Evolutionary conservation across 177 flowering plant species (phyloP).

Genomic region (Vitis hybrid): DNA sequence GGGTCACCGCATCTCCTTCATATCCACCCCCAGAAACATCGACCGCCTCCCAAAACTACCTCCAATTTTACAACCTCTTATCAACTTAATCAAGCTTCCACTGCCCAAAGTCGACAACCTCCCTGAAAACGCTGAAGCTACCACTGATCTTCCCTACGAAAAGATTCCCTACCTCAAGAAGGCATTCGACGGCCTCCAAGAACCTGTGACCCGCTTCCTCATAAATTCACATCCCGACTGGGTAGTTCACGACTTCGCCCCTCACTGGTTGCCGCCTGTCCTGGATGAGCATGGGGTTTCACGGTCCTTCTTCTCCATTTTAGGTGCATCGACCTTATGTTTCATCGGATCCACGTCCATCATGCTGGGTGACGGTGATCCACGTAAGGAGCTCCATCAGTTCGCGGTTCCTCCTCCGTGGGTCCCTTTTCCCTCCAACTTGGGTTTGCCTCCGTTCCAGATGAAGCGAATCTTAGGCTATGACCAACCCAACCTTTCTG

Average conservation of each 20-base stretch:
- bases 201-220: neutral
- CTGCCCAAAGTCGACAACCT: slow-evolving; percentile 14
- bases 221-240: neutral
- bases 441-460: too few relatives aligned
- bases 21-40: too few relatives aligned
- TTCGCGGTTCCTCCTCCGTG: too few relatives aligned
- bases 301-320: neutral
- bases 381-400: too few relatives aligned
- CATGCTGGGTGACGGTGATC: too few relatives aligned
- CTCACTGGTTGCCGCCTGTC: neutral
- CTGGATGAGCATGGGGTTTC: neutral
- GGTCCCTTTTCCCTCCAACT: too few relatives aligned
- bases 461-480: too few relatives aligned
- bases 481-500: too few relatives aligned
- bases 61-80: neutral
- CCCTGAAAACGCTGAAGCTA: slow-evolving; percentile 19
- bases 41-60: too few relatives aligned
- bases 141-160: slow-evolving; percentile 8
- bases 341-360: neutral
- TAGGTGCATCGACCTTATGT: neutral
- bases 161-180: slow-evolving; percentile 3
- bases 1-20: slow-evolving; percentile 16
- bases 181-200: slow-evolving; percentile 7
- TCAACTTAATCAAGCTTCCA: slow-evolving; percentile 7
- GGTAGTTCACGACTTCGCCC: neutral